These are phyloP conservation scores for Amniculicola lignicola DNA, from an alignment of 495 filamentous ascomycete genomes.

Conservation along the genomic window DNA sequence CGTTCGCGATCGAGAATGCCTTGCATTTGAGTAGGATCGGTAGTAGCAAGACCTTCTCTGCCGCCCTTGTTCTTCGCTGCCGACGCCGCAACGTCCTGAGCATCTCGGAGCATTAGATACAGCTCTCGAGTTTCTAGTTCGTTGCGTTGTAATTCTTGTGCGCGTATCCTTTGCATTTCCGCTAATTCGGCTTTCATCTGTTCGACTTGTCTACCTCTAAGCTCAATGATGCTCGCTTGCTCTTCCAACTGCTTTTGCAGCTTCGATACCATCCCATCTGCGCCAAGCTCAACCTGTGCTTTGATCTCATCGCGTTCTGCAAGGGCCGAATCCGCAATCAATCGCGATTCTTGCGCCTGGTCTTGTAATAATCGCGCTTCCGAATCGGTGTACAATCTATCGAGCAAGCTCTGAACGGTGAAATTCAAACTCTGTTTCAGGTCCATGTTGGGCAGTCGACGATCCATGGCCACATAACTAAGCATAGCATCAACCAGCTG, in stretches of 20 bases:
- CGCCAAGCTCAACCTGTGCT: constrained; percentile 86
- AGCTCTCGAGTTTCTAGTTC: constrained; percentile 94
- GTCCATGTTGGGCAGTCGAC: constrained; percentile 92
- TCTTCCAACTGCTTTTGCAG: constrained; percentile 91
- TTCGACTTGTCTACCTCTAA: constrained; percentile 81
- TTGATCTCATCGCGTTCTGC: constrained; percentile 96
- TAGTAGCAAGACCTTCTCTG: constrained; percentile 53
- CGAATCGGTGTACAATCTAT: constrained; percentile 92
- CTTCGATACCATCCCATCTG: constrained; percentile 89
- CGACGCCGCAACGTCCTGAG: constrained; percentile 84
- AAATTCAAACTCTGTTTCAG: constrained; percentile 96
- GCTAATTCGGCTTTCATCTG: constrained; percentile 83
- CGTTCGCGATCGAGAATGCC: constrained; percentile 90
- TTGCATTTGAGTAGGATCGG: constrained; percentile 70
- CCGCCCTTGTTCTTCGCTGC: constrained; percentile 59
- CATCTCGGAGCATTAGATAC: constrained; percentile 97
- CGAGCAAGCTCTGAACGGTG: constrained; percentile 90
- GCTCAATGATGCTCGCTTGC: constrained; percentile 82
- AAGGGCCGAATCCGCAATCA: constrained; percentile 91
- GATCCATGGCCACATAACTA: constrained; percentile 98
- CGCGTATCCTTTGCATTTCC: constrained; percentile 78
- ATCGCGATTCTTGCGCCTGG: constrained; percentile 81
- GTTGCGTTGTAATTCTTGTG: constrained; percentile 89
- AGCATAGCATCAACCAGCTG: constrained; percentile 97
- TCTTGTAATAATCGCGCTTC: constrained; percentile 89